phyloP scores from a whole-genome alignment of 73 alveolate genomes.

The Durusdinium trenchii region DNA sequence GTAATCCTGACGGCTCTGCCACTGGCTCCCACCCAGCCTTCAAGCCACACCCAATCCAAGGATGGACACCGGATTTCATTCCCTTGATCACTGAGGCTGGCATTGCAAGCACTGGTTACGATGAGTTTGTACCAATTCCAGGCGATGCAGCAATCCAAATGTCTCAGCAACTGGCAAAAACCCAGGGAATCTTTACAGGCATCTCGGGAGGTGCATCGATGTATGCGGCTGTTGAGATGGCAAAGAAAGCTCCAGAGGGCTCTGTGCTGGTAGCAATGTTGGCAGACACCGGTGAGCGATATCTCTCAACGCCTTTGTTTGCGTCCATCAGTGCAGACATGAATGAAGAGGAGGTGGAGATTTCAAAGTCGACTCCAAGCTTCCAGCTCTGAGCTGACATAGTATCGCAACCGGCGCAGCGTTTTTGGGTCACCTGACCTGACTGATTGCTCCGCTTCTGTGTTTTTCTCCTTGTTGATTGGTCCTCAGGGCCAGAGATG shows the following conservation, averaged over 20 bases:
- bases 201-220: slow-evolving; percentile 87
- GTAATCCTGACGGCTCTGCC: slow-evolving; percentile 77
- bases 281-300: slow-evolving; percentile 96
- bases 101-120: slow-evolving; percentile 53
- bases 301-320: slow-evolving; percentile 75
- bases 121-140: slow-evolving; percentile 77
- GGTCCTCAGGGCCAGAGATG: too few relatives aligned
- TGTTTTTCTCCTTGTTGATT: too few relatives aligned
- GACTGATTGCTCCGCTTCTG: too few relatives aligned
- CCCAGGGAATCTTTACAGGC: slow-evolving; percentile 85
- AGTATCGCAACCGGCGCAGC: too few relatives aligned
- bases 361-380: slow-evolving; percentile 89
- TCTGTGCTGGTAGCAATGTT: slow-evolving; percentile 83
- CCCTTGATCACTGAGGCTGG: slow-evolving; percentile 78
- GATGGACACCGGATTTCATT: slow-evolving; percentile 94
- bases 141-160: slow-evolving; percentile 78
- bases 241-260: slow-evolving; percentile 94
- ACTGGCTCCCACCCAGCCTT: slow-evolving; percentile 90
- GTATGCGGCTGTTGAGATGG: slow-evolving; percentile 94
- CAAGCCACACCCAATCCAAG: slow-evolving; percentile 95
- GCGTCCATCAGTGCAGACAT: slow-evolving; percentile 79
- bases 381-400: slow-evolving; percentile 68
- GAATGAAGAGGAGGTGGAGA: slow-evolving; percentile 77
- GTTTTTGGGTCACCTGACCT: neutral
- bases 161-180: slow-evolving; percentile 70